Evolutionary conservation across 2,329 filamentous ascomycete species (phyloP).

Genomic region (Xylariaceae sp.): DNA sequence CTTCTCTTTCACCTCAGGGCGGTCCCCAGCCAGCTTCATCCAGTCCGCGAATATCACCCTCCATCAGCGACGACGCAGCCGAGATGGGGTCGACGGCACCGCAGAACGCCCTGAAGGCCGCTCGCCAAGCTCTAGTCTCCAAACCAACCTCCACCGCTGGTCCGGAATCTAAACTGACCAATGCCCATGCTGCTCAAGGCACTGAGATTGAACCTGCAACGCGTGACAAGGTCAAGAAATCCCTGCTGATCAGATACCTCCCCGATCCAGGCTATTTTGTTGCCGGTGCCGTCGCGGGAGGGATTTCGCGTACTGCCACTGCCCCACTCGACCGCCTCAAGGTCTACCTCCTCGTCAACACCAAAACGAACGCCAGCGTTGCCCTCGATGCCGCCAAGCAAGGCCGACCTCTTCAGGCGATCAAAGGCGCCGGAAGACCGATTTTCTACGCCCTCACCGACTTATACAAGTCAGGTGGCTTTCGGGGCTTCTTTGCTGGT

Average conservation of each 20-base stretch:
- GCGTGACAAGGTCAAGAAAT: conserved; percentile 36
- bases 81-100: conserved; percentile 14
- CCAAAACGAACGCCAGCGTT: conserved; percentile 51
- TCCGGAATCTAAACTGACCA: conserved; percentile 13
- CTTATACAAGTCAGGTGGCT: conserved; percentile 79
- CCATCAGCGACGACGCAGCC: conserved; percentile 10
- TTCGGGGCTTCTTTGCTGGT: conserved; percentile 92
- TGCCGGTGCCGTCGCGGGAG: conserved; percentile 90
- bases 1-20: background rate
- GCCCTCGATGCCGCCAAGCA: conserved; percentile 64
- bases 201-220: conserved; percentile 26
- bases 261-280: conserved; percentile 96
- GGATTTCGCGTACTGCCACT: conserved; percentile 90
- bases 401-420: conserved; percentile 61
- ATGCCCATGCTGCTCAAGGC: conserved; percentile 18
- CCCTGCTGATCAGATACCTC: conserved; percentile 62
- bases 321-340: conserved; percentile 95
- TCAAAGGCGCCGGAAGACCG: conserved; percentile 63
- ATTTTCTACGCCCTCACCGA: conserved; percentile 70
- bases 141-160: conserved; percentile 11
- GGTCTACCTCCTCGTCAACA: conserved; percentile 95
- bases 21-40: conserved; percentile 1
- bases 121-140: conserved; percentile 7
- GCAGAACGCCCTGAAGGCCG: conserved; percentile 11
- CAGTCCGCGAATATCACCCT: too few species aligned